Conservation (phyloP, 2,329 filamentous ascomycete genomes). For the Cordyceps tenuipes region DNA sequence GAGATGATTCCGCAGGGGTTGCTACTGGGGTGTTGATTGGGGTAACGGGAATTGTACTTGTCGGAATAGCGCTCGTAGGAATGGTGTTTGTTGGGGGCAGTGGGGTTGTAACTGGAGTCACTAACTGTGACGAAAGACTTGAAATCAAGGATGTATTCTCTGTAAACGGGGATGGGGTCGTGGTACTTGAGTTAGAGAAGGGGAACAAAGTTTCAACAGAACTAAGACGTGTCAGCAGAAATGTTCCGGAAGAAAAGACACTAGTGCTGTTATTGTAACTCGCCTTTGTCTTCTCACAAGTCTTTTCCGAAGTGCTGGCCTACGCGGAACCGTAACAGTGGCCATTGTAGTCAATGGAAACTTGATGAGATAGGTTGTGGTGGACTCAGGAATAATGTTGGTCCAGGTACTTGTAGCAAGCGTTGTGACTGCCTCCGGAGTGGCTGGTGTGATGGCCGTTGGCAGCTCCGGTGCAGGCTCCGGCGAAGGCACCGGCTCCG, state of each 20-base stretch:
- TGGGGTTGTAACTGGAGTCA: not conserved
- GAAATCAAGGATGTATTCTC: slow-evolving; percentile 17
- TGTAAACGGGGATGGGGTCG: slow-evolving; percentile 13
- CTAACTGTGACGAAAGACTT: slow-evolving; percentile 23
- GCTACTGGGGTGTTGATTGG: not conserved
- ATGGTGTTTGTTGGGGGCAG: not conserved
- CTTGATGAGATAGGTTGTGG: slow-evolving; percentile 32
- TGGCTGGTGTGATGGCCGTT: slow-evolving; percentile 26
- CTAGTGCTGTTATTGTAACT: slow-evolving; percentile 5
- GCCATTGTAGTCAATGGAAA: slow-evolving; percentile 31
- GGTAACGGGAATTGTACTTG: not conserved
- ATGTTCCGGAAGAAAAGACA: not conserved
- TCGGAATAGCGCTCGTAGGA: not conserved
- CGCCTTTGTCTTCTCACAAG: slow-evolving; percentile 24
- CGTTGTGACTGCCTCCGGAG: slow-evolving; percentile 15
- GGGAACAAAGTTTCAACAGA: slow-evolving; percentile 10
- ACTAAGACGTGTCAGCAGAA: slow-evolving; percentile 16
- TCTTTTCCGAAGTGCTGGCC: slow-evolving; percentile 15
- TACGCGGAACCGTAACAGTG: slow-evolving; percentile 22
- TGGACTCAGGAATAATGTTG: slow-evolving; percentile 30
- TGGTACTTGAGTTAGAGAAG: slow-evolving; percentile 26
- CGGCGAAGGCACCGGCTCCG: slow-evolving; percentile 14
- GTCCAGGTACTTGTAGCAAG: slow-evolving; percentile 31
- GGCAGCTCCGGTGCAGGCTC: slow-evolving; percentile 10
- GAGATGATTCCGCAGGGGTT: not conserved